These are phyloP conservation scores for Immersiporthe knoxdaviesiana DNA, from an alignment of 2,329 filamentous ascomycete genomes.

Conservation along the genomic window DNA sequence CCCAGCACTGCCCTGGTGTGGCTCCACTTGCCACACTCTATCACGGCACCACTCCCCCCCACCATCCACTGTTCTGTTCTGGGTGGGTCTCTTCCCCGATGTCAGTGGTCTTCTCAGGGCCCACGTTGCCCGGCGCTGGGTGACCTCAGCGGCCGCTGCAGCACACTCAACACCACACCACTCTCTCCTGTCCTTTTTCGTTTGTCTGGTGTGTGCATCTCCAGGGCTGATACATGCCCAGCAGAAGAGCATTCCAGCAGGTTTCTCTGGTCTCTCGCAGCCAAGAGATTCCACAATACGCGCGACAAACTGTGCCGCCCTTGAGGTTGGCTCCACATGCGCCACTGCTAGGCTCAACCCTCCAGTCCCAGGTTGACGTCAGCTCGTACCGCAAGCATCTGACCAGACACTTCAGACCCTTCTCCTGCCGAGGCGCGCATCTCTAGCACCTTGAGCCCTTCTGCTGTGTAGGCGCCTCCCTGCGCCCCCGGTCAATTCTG, in stretches of 20 bases:
- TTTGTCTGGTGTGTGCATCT: neutral
- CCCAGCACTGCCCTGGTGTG: slow-evolving; percentile 11
- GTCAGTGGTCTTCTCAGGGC: neutral
- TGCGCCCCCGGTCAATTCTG: neutral
- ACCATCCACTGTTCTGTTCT: slow-evolving; percentile 9
- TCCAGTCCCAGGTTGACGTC: slow-evolving; percentile 18
- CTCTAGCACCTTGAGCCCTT: neutral
- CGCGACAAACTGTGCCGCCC: neutral
- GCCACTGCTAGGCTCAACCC: slow-evolving; percentile 1
- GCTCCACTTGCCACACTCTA: slow-evolving; percentile 15
- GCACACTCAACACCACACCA: neutral
- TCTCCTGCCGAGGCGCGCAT: slow-evolving; percentile 2
- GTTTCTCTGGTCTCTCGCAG: neutral
- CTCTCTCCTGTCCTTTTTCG: neutral
- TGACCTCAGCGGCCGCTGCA: neutral
- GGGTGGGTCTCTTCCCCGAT: slow-evolving; percentile 1
- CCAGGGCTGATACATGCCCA: neutral
- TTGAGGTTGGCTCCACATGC: neutral
- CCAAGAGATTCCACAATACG: neutral
- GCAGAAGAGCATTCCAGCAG: neutral
- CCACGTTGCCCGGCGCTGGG: neutral
- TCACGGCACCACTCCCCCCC: slow-evolving; percentile 5
- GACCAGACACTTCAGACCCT: neutral
- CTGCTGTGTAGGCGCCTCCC: slow-evolving; percentile 5
- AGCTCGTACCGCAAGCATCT: slow-evolving; percentile 9